Conservation (phyloP, 208 protist genomes). For the Angomonas ambiguus region DNA sequence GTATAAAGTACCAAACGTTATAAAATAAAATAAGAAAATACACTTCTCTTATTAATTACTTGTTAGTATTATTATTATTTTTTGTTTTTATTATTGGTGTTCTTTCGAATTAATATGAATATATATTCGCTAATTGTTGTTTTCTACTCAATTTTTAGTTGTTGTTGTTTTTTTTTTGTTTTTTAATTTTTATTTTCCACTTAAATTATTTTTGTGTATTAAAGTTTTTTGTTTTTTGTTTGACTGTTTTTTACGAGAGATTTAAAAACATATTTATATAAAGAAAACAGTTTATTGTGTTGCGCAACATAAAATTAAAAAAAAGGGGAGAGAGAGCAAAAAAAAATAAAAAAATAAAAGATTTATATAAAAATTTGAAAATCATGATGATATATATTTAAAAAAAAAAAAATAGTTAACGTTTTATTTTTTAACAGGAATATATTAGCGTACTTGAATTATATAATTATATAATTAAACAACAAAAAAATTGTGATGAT, state of each 20-base stretch:
- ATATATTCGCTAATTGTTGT: too few species aligned
- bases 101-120: too few species aligned
- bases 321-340: slow-evolving; percentile 1
- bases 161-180: not conserved
- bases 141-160: too few species aligned
- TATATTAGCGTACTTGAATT: not conserved
- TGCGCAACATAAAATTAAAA: not conserved
- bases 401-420: not conserved
- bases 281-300: not conserved
- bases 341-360: slow-evolving; percentile 12
- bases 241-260: too few species aligned
- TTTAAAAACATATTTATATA: not conserved
- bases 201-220: too few species aligned
- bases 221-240: too few species aligned
- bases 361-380: not conserved
- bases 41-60: too few species aligned
- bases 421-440: not conserved
- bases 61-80: too few species aligned
- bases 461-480: not conserved
- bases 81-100: too few species aligned
- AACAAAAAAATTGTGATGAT: not conserved
- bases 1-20: too few species aligned
- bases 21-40: not conserved
- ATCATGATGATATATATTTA: not conserved
- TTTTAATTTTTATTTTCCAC: too few species aligned